phyloP scores from a whole-genome alignment of 2,329 filamentous ascomycete genomes.

The Calonectria montana region DNA sequence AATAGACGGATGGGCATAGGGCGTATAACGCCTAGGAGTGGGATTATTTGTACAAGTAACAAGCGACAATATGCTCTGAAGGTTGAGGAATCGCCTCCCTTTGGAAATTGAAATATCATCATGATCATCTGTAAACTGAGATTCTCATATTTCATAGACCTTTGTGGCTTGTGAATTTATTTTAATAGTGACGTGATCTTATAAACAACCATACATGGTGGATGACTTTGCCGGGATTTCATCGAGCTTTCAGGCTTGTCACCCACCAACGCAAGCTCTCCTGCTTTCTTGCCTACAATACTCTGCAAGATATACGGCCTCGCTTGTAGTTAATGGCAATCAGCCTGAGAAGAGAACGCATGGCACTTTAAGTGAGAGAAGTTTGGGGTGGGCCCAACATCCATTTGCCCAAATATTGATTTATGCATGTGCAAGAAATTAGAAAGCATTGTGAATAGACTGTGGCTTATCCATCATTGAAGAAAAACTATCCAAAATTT shows the following conservation, averaged over 20 bases:
- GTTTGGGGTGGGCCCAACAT: background rate
- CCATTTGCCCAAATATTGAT: background rate
- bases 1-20: background rate
- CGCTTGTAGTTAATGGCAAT: no score
- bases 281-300: no score
- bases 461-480: background rate
- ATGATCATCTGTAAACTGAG: background rate
- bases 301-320: no score
- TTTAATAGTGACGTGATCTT: background rate
- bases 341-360: no score
- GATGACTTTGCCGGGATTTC: no score
- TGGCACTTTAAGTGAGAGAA: background rate
- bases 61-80: background rate
- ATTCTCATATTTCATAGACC: background rate
- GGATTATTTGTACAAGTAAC: background rate
- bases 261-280: no score
- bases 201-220: no score
- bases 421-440: background rate
- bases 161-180: background rate
- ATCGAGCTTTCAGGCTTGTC: no score
- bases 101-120: background rate
- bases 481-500: background rate
- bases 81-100: background rate
- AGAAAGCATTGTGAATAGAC: background rate
- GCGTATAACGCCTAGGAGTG: background rate